Percentiles rank a stretch among this genome's conserved stretches.
Conservation (phyloP, 2,329 filamentous ascomycete genomes). For the Daldinia eschscholtzii region DNA sequence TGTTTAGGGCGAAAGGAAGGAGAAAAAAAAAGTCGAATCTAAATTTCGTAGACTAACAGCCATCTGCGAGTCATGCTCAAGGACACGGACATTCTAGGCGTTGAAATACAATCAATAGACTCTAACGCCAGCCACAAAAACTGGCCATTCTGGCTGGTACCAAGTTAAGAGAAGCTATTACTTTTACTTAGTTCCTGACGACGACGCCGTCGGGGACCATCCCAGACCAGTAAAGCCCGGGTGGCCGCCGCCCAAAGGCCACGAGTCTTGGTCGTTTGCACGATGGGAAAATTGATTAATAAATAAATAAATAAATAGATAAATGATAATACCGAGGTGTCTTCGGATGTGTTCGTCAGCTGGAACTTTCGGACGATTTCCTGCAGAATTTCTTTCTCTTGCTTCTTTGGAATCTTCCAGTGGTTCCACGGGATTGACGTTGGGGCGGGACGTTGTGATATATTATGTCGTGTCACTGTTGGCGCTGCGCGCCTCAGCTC, state of each 20-base stretch:
- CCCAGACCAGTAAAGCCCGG: constrained; percentile 22
- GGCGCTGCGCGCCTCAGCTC: constrained; percentile 19
- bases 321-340: constrained; percentile 10
- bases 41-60: neutral
- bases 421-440: constrained; percentile 9
- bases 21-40: neutral
- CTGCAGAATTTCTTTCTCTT: constrained; percentile 13
- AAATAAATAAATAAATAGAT: neutral
- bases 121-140: constrained; percentile 5
- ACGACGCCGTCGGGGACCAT: constrained; percentile 26
- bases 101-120: constrained; percentile 18
- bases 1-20: neutral
- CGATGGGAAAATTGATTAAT: neutral
- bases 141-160: constrained; percentile 10
- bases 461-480: constrained; percentile 21
- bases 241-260: neutral
- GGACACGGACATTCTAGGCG: constrained; percentile 6
- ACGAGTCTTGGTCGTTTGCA: constrained; percentile 19
- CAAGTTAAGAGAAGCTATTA: neutral
- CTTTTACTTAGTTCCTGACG: constrained; percentile 20
- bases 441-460: constrained; percentile 1
- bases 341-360: constrained; percentile 12
- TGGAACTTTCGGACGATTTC: constrained; percentile 15
- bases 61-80: constrained; percentile 21
- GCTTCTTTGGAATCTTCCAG: constrained; percentile 2